phyloP scores from a whole-genome alignment of 2,329 filamentous ascomycete species.

The Pezicula carpinea region DNA sequence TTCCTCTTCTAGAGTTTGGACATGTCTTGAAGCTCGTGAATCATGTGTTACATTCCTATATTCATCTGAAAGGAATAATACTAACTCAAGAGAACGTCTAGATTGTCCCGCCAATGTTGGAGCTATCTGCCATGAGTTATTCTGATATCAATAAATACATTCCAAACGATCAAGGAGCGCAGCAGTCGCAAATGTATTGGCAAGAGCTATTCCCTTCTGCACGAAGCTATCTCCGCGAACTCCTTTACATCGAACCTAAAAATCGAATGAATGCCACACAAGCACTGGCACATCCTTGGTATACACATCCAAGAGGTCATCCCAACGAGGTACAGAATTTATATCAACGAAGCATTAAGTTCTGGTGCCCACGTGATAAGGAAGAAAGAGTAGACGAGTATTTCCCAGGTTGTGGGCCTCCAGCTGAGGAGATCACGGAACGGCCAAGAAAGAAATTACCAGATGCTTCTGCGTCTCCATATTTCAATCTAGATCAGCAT shows the following conservation, averaged over 20 bases:
- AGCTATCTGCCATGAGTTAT: background rate
- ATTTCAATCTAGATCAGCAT: constrained; percentile 24
- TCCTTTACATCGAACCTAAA: constrained; percentile 29
- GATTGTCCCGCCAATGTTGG: background rate
- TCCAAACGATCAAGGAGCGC: background rate
- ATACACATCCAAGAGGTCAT: constrained; percentile 19
- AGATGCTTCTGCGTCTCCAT: constrained; percentile 21
- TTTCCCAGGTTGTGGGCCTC: constrained; percentile 9
- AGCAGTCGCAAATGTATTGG: constrained; percentile 1
- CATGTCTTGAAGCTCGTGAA: no score
- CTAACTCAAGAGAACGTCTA: constrained; percentile 11
- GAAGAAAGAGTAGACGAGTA: constrained; percentile 18
- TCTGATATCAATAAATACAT: background rate
- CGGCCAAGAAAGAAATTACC: constrained; percentile 15
- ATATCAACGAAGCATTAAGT: constrained; percentile 18
- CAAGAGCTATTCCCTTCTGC: constrained; percentile 19
- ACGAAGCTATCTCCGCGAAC: constrained; percentile 30
- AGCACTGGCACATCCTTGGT: constrained; percentile 34
- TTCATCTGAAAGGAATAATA: no score
- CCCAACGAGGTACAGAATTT: constrained; percentile 19
- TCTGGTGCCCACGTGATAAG: constrained; percentile 21
- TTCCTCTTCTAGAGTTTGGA: no score
- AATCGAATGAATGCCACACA: constrained; percentile 30
- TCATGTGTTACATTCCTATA: no score
- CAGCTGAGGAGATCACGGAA: background rate